Evolutionary conservation across 139 green algal genomes (phyloP).

Genomic region (Mychonastes homosphaera): DNA sequence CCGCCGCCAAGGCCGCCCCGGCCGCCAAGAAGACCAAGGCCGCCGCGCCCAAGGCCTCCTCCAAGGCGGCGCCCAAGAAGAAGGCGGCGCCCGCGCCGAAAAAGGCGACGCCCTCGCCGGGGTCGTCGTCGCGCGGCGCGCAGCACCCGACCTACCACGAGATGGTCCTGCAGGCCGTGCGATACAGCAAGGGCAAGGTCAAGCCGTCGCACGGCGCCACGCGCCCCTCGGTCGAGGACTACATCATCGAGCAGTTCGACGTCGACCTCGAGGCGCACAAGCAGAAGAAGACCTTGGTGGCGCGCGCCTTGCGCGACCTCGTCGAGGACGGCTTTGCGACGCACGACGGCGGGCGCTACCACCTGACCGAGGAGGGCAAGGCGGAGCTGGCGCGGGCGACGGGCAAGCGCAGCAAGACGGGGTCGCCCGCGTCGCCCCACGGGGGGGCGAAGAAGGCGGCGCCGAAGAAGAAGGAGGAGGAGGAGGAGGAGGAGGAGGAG

Average conservation of each 20-base stretch:
- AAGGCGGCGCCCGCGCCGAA: neutral
- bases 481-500: neutral
- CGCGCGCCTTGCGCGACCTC: too few relatives aligned
- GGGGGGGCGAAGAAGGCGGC: neutral
- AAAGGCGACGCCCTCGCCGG: neutral
- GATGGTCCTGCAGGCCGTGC: neutral
- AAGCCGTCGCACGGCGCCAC: neutral
- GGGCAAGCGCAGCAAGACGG: neutral
- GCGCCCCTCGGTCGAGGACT: neutral
- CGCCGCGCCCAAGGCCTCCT: neutral
- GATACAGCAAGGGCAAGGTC: neutral
- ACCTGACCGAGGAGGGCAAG: too few relatives aligned
- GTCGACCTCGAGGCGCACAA: neutral
- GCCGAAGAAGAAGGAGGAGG: neutral
- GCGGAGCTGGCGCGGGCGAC: too few relatives aligned
- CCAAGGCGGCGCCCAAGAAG: neutral
- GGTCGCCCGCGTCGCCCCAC: neutral
- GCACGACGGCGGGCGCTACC: too few relatives aligned
- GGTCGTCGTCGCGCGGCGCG: neutral
- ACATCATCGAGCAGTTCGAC: neutral
- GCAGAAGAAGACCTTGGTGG: too few relatives aligned
- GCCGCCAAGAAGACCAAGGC: neutral
- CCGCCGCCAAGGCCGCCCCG: neutral
- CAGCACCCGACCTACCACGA: neutral
- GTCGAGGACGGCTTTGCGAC: too few relatives aligned